Evolutionary conservation across 2,329 filamentous ascomycete species (phyloP).

Genomic region (Colletotrichum chrysophilum): DNA sequence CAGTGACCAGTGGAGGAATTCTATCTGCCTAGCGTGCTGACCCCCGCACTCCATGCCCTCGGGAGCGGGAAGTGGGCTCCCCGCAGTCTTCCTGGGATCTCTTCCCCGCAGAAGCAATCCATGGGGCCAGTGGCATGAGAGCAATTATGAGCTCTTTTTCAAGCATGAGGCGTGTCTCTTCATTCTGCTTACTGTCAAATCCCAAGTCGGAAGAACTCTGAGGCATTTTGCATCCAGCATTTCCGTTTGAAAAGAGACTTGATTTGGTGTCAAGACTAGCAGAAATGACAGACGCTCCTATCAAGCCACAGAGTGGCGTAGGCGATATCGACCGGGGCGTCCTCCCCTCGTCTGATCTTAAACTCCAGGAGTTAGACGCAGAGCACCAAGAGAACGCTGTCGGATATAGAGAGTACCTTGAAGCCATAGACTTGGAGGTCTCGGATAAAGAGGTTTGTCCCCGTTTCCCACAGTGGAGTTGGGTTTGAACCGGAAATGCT

Average conservation of each 20-base stretch:
- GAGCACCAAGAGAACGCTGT: background rate
- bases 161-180: accelerated
- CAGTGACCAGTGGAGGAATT: background rate
- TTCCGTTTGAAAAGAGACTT: background rate
- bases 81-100: background rate
- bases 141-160: background rate
- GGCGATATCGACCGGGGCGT: background rate
- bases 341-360: background rate
- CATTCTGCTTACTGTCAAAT: background rate
- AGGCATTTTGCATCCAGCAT: too few relatives aligned
- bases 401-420: background rate
- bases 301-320: background rate
- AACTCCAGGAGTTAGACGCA: background rate
- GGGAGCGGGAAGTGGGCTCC: background rate
- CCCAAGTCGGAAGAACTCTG: too few relatives aligned
- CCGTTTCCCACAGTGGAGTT: background rate
- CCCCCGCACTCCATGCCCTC: background rate
- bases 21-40: background rate
- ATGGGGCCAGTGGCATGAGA: accelerated
- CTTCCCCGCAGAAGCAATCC: background rate
- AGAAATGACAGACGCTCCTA: background rate
- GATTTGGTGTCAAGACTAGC: background rate
- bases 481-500: background rate
- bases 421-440: background rate
- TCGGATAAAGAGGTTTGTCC: background rate